Evolutionary conservation across 371 early-diverging fungal species (phyloP).

Genomic region (Apophysomyces trapeziformis): DNA sequence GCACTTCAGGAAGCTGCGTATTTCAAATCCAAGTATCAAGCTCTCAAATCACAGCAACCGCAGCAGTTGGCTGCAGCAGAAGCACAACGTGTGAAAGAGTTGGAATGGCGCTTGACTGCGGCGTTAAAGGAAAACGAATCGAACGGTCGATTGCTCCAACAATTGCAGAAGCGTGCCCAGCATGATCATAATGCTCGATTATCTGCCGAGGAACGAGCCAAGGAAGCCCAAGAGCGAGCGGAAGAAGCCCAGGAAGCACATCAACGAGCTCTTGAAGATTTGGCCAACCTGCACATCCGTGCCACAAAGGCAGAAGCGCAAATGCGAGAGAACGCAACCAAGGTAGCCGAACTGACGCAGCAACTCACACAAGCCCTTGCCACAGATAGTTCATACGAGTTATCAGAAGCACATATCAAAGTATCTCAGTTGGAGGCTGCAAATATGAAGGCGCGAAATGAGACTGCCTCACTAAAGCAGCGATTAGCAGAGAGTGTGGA

Average conservation of each 20-base stretch:
- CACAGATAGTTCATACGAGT: conserved; percentile 5
- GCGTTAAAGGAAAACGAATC: conserved; percentile 53
- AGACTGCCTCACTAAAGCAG: conserved; percentile 57
- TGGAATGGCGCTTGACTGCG: conserved; percentile 53
- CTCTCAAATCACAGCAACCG: conserved; percentile 35
- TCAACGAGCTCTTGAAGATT: conserved; percentile 48
- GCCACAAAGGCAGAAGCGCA: conserved; percentile 51
- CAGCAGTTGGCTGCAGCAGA: conserved; percentile 38
- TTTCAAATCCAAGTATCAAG: conserved; percentile 54
- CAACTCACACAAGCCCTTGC: conserved; percentile 32
- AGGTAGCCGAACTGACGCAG: conserved; percentile 33
- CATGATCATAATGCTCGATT: conserved; percentile 48
- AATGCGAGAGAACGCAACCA: conserved; percentile 40
- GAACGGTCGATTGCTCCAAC: conserved; percentile 36
- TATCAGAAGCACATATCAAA: conserved; percentile 61
- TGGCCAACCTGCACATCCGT: conserved; percentile 44
- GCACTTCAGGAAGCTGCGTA: conserved; percentile 67
- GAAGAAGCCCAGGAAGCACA: conserved; percentile 57
- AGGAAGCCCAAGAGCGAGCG: conserved; percentile 50
- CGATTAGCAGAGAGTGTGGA: conserved; percentile 60
- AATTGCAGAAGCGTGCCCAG: conserved; percentile 46
- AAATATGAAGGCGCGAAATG: conserved; percentile 61
- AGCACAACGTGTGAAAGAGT: conserved; percentile 44
- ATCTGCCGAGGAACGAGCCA: conserved; percentile 55
- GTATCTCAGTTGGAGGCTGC: conserved; percentile 63